phyloP scores from a whole-genome alignment of 2,329 filamentous ascomycete species.

The Chrysoporthe puriensis region DNA sequence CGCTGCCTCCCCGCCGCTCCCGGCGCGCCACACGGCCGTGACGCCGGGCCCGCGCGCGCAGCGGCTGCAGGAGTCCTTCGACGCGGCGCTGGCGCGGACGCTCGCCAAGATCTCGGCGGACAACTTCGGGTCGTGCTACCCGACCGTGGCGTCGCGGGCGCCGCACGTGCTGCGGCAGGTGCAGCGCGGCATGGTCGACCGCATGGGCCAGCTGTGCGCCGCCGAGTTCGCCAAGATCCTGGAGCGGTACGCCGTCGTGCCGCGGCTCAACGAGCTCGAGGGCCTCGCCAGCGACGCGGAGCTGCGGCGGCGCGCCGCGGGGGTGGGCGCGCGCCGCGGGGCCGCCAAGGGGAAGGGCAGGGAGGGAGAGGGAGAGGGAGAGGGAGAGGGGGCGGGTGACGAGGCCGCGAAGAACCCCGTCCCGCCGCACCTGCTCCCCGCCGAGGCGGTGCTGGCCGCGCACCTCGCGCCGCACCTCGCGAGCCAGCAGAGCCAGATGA shows the following conservation, averaged over 20 bases:
- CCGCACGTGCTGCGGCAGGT: slow-evolving; percentile 57
- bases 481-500: slow-evolving; percentile 58
- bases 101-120: slow-evolving; percentile 59
- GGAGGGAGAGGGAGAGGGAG: not conserved
- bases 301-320: slow-evolving; percentile 33
- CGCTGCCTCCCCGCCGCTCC: slow-evolving; percentile 44
- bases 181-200: slow-evolving; percentile 61
- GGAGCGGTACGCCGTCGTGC: slow-evolving; percentile 54
- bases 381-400: not conserved
- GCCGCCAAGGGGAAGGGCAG: slow-evolving; percentile 2
- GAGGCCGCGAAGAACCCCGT: slow-evolving; percentile 33
- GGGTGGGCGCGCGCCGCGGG: slow-evolving; percentile 29
- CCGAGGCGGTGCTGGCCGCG: slow-evolving; percentile 55
- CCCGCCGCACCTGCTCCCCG: slow-evolving; percentile 56
- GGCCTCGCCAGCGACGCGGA: slow-evolving; percentile 56
- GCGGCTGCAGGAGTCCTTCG: slow-evolving; percentile 58
- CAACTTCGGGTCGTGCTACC: slow-evolving; percentile 65
- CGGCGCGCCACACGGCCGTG: slow-evolving; percentile 45
- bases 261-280: slow-evolving; percentile 63
- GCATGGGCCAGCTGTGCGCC: slow-evolving; percentile 57
- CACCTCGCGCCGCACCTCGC: slow-evolving; percentile 58
- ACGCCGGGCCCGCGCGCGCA: slow-evolving; percentile 61
- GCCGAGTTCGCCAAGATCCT: slow-evolving; percentile 63
- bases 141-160: slow-evolving; percentile 57
- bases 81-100: slow-evolving; percentile 55